Evolutionary conservation across 2,329 filamentous ascomycete species (phyloP), one percentile per base, ranked within the genome.

Genomic region (Fonsecaea pedrosoi): DNA sequence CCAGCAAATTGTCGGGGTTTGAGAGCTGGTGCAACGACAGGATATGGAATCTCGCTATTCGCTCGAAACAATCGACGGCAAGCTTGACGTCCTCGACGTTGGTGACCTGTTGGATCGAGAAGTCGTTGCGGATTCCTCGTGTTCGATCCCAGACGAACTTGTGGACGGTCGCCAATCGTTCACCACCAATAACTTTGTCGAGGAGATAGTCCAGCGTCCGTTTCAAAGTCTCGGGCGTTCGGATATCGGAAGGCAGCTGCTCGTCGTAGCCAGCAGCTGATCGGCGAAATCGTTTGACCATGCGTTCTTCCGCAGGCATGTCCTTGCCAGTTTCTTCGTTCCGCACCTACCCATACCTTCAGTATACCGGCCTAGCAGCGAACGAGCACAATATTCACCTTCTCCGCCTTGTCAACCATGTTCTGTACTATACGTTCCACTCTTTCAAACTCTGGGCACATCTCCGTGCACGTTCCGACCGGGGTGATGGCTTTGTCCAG

Each of bases 131-230:
- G 65, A 90, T 84, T 4, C 86, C 87, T 55, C 87, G 82, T 38
- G 87, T 89, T 18, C 87, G 82, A 73, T 89, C 87, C 87, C 87
- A 90, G 32, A 89, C 82, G 74, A 89, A 90, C 67, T 84, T 83
- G 72, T 89, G 85, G 12, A 88, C 82, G n/a, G 81, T 75, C 1
- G 79, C 82, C 59, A 87, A 78, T 37, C 79, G 77, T 18, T 84
- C 80, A 25, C 78, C 76, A 48, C 80, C 80, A 63, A 89, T 77
- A 8, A 89, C 77, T 70, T 82, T 74, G 50, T 82, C 78, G n/a
- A 83, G 77, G 62, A 78, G 77, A 70, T 84, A 84, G 62, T 84
- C 81, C 67, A 82, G 77, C 6, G 81, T 81, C 67, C 80, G 79
- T 50, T 81, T 75, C 12, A 83, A 76, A 1, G 82, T 78, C 32